Evolutionary conservation across 2,329 filamentous ascomycete genomes (phyloP).

Genomic region (Calycina herbarum): DNA sequence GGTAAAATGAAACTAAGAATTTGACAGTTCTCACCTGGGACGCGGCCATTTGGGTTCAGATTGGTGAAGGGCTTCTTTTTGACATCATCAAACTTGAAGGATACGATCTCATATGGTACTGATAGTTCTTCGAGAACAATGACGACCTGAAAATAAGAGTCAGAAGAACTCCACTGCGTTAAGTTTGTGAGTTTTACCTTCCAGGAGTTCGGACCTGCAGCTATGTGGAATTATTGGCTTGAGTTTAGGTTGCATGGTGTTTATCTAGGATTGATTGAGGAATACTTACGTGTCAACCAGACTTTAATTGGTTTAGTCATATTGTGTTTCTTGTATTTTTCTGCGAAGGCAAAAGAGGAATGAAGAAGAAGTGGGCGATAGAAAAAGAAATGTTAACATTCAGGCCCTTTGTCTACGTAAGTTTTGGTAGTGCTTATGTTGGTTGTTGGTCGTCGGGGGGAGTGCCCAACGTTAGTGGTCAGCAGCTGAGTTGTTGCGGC

Average conservation of each 20-base stretch:
- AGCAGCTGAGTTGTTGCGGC: too few species aligned
- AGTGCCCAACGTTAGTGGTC: too few species aligned
- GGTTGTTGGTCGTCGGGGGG: too few species aligned
- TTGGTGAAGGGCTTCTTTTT: constrained; percentile 41
- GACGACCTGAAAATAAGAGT: constrained; percentile 36
- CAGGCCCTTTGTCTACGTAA: too few species aligned
- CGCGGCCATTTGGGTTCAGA: constrained; percentile 31
- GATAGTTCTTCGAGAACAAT: constrained; percentile 45
- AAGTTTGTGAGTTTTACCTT: constrained; percentile 31
- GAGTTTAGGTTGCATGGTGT: neutral
- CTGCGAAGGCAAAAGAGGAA: too few species aligned
- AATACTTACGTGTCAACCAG: neutral
- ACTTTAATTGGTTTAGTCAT: neutral
- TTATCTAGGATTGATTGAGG: neutral
- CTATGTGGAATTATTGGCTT: neutral
- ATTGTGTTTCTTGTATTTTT: too few species aligned
- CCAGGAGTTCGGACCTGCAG: constrained; percentile 15
- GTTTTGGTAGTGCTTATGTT: too few species aligned
- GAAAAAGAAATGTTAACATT: too few species aligned
- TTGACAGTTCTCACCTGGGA: constrained; percentile 19
- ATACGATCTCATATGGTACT: constrained; percentile 41
- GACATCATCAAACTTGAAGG: constrained; percentile 41
- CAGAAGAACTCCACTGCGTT: neutral
- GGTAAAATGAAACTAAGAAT: neutral
- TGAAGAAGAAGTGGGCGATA: too few species aligned